These are phyloP conservation scores for Lecanicillium sp. DNA, from an alignment of 2,329 filamentous ascomycete genomes.

Conservation along the genomic window DNA sequence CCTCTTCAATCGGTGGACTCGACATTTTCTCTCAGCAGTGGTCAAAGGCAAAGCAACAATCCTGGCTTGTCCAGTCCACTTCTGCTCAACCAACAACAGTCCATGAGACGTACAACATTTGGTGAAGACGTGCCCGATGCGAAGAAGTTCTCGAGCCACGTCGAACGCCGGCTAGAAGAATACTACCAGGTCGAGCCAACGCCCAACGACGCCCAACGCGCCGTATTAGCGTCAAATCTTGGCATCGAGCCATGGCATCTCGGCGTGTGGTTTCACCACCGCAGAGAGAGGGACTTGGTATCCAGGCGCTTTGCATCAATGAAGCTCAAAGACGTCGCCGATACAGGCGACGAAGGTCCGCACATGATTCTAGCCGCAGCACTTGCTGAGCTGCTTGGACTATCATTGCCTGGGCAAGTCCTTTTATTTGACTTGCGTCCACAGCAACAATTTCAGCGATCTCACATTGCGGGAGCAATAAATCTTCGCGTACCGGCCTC, in stretches of 20 bases:
- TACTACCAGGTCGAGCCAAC: constrained; percentile 41
- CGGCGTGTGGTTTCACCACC: constrained; percentile 48
- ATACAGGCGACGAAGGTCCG: constrained; percentile 22
- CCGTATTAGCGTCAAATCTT: constrained; percentile 46
- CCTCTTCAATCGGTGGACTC: constrained; percentile 3
- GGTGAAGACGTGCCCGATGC: constrained; percentile 30
- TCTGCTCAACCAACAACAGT: constrained; percentile 38
- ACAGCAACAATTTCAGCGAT: constrained; percentile 36
- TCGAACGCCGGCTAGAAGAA: constrained; percentile 43
- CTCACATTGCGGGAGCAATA: constrained; percentile 44
- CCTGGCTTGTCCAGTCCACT: constrained; percentile 15
- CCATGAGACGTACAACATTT: constrained; percentile 30
- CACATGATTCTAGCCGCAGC: constrained; percentile 45
- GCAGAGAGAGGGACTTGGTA: constrained; percentile 40
- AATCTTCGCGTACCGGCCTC: constrained; percentile 42
- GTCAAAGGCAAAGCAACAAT: constrained; percentile 14
- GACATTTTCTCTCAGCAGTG: constrained; percentile 13
- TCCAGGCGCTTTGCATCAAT: constrained; percentile 37
- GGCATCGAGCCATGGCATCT: constrained; percentile 44
- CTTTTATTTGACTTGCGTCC: constrained; percentile 44
- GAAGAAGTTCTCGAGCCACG: constrained; percentile 39
- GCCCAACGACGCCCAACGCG: constrained; percentile 41
- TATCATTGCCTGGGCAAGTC: constrained; percentile 36
- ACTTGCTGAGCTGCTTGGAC: constrained; percentile 41
- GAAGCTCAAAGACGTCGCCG: constrained; percentile 27